A percentile compares a stretch with the other conserved stretches of the same genome.
Evolutionary conservation across 2,329 filamentous ascomycete genomes (phyloP).

Genomic region (Scedosporium aurantiacum): DNA sequence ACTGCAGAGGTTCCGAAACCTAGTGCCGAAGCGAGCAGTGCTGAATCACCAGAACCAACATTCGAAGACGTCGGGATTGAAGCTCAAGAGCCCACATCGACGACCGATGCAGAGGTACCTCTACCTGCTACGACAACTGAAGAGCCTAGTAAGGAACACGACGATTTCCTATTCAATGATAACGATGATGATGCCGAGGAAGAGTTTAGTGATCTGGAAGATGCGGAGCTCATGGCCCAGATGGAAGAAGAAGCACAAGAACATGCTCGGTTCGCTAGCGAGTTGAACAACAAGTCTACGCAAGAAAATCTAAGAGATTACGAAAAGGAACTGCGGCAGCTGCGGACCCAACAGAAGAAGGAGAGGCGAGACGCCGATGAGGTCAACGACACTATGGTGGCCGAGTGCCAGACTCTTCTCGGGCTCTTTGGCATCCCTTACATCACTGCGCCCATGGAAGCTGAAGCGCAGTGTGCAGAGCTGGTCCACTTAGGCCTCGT

Average conservation of each 20-base stretch:
- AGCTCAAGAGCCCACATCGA: background rate
- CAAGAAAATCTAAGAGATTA: conserved; percentile 66
- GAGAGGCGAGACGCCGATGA: conserved; percentile 93
- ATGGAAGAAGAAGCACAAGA: conserved; percentile 87
- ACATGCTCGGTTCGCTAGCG: conserved; percentile 82
- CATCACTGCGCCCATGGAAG: conserved; percentile 97
- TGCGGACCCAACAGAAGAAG: conserved; percentile 92
- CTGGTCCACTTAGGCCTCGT: conserved; percentile 78
- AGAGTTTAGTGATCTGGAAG: conserved; percentile 76
- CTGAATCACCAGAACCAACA: background rate
- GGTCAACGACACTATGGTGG: conserved; percentile 90
- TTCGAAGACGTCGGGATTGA: background rate
- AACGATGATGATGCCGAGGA: conserved; percentile 54
- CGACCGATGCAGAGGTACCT: background rate
- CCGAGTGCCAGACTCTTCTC: conserved; percentile 85
- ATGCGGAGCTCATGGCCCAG: conserved; percentile 77
- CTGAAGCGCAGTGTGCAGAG: conserved; percentile 93
- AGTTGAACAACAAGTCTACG: conserved; percentile 66
- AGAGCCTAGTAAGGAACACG: conserved; percentile 5
- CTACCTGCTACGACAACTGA: conserved; percentile 12
- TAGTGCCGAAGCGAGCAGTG: background rate
- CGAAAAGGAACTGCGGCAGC: conserved; percentile 73
- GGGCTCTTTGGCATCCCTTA: conserved; percentile 89
- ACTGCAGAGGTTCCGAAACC: background rate
- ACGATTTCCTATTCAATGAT: conserved; percentile 12